A percentile compares a stretch with the other conserved stretches of the same genome.
Evolutionary conservation across 306 rosid genomes (phyloP).

Genomic region (Glycyrrhiza uralensis): DNA sequence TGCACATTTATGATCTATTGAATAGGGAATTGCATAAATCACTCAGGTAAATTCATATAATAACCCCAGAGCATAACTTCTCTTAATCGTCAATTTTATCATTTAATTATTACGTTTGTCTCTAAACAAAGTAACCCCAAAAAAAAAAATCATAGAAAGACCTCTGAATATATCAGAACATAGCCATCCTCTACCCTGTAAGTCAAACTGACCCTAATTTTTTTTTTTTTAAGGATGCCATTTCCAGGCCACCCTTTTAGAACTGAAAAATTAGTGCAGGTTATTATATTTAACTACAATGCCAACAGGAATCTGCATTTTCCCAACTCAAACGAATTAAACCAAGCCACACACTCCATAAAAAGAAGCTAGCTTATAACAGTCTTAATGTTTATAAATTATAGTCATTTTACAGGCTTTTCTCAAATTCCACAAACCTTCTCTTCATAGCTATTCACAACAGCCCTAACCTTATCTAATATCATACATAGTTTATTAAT

Average conservation of each 20-base stretch:
- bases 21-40: background rate
- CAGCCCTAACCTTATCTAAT: constrained; percentile 18
- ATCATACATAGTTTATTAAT: background rate
- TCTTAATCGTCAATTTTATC: background rate
- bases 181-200: background rate
- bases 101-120: background rate
- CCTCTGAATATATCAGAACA: background rate
- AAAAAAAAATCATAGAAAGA: background rate
- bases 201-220: too few relatives aligned
- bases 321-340: constrained; percentile 16
- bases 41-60: background rate
- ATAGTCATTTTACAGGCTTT: background rate
- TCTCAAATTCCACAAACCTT: constrained; percentile 14
- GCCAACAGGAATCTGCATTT: background rate
- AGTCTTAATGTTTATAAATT: constrained; percentile 2
- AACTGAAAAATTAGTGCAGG: background rate
- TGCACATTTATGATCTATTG: background rate
- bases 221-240: background rate
- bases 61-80: background rate
- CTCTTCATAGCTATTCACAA: constrained; percentile 14
- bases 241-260: background rate
- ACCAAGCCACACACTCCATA: constrained; percentile 7
- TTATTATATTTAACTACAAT: background rate
- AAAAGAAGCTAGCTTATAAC: background rate
- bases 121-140: background rate